These are phyloP conservation scores for Pichia sp. DNA, from an alignment of 1,139 yeast species.

Conservation along the genomic window DNA sequence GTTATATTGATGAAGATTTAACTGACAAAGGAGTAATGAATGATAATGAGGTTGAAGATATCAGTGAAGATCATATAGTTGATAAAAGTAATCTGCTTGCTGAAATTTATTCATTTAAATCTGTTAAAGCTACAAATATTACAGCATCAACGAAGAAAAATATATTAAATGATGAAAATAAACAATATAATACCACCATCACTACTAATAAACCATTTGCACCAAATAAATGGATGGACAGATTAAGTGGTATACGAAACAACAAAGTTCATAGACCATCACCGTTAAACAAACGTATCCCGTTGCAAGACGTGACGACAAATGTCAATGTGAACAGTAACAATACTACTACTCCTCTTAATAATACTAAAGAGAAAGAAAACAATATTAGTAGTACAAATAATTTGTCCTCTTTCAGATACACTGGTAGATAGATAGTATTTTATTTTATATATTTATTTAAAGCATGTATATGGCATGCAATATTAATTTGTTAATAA, in stretches of 20 bases:
- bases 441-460: too few species aligned
- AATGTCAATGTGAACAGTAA: neutral
- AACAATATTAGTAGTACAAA: too few species aligned
- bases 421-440: too few species aligned
- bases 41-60: neutral
- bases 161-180: neutral
- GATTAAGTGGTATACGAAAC: neutral
- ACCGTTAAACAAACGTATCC: conserved; percentile 7
- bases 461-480: too few species aligned
- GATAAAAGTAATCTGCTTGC: conserved; percentile 16
- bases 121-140: neutral
- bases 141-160: neutral
- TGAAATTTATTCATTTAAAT: conserved; percentile 16
- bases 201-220: neutral
- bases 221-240: conserved; percentile 8
- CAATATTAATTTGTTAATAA: too few species aligned
- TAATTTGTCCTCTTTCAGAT: too few species aligned
- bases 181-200: neutral
- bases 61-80: neutral
- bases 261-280: conserved; percentile 10
- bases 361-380: neutral
- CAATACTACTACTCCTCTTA: too few species aligned
- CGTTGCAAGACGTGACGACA: conserved; percentile 11
- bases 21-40: neutral
- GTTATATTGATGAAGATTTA: conserved; percentile 5